phyloP scores from a whole-genome alignment of 768 basidiomycete genomes.

The Fomitopsis pulvina region DNA sequence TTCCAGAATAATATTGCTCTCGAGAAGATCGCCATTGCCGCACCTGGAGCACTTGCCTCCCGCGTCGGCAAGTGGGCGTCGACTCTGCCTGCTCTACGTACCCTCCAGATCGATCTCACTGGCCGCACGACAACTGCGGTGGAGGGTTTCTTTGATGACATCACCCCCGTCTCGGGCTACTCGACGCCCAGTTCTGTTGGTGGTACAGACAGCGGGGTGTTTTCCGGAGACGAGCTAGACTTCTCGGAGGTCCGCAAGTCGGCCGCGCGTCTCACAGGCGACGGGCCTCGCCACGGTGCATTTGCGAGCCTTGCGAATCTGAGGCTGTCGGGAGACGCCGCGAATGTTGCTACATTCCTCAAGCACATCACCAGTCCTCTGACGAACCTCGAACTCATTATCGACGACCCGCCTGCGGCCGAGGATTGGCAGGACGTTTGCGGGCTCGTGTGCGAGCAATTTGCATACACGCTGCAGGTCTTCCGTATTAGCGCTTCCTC shows the following conservation, averaged over 20 bases:
- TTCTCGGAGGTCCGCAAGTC: slow-evolving; percentile 73
- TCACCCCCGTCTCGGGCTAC: slow-evolving; percentile 57
- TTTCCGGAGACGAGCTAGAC: slow-evolving; percentile 72
- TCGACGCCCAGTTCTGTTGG: slow-evolving; percentile 62
- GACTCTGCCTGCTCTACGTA: slow-evolving; percentile 52
- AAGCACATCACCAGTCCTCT: slow-evolving; percentile 62
- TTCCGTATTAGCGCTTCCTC: slow-evolving; percentile 60
- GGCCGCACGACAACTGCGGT: slow-evolving; percentile 61
- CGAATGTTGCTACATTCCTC: slow-evolving; percentile 66
- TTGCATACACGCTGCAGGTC: slow-evolving; percentile 51
- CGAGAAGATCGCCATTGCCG: slow-evolving; percentile 59
- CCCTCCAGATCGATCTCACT: slow-evolving; percentile 65
- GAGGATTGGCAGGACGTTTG: slow-evolving; percentile 74
- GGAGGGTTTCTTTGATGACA: slow-evolving; percentile 76
- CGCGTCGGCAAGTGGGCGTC: slow-evolving; percentile 71
- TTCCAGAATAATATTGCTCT: slow-evolving; percentile 51
- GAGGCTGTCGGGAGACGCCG: slow-evolving; percentile 63
- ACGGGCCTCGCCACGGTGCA: slow-evolving; percentile 46
- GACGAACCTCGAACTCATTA: slow-evolving; percentile 63
- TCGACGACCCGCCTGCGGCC: slow-evolving; percentile 73
- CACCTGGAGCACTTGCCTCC: slow-evolving; percentile 69
- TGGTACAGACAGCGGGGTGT: slow-evolving; percentile 71
- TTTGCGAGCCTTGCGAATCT: slow-evolving; percentile 55
- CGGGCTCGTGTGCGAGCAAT: slow-evolving; percentile 53
- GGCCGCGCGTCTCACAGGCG: slow-evolving; percentile 55